phyloP scores from a whole-genome alignment of 495 filamentous ascomycete genomes.

The Xylaria bambusicola region DNA sequence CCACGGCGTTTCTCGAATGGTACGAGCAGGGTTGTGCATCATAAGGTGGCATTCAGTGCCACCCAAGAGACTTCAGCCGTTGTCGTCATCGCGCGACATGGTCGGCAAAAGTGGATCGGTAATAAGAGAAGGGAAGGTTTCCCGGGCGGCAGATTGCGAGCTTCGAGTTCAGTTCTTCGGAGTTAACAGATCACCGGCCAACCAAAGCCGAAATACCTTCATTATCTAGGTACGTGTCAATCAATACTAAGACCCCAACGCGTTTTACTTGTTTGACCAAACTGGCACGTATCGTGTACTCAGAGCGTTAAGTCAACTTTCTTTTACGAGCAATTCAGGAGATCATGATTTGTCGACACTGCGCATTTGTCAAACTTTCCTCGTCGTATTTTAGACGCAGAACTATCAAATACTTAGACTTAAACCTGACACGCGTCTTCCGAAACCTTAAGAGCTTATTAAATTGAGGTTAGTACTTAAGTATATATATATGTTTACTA shows the following conservation, averaged over 20 bases:
- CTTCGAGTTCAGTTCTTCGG: constrained; percentile 2
- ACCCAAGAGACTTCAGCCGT: constrained; percentile 15
- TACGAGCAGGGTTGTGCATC: neutral
- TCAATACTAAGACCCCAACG: neutral
- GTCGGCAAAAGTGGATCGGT: constrained; percentile 17
- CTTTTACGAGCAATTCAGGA: neutral
- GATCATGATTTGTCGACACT: neutral
- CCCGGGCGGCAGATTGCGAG: constrained; percentile 11
- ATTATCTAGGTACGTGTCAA: neutral
- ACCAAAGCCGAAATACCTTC: too few relatives aligned
- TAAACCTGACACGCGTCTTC: neutral
- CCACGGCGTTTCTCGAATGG: neutral
- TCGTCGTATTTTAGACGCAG: neutral
- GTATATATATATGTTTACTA: too few relatives aligned
- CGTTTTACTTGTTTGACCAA: neutral
- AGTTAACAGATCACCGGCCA: constrained; percentile 11
- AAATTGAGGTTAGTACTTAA: neutral
- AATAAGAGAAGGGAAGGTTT: neutral
- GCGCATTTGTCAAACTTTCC: neutral
- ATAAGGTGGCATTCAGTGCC: neutral
- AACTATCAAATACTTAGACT: neutral
- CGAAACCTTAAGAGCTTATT: neutral
- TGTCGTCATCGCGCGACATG: constrained; percentile 13
- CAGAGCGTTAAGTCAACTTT: neutral
- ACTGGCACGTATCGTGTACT: neutral